Base-by-base conservation (phyloP, 176 grass and related monocot genomes). In the Leersia perrieri region DNA sequence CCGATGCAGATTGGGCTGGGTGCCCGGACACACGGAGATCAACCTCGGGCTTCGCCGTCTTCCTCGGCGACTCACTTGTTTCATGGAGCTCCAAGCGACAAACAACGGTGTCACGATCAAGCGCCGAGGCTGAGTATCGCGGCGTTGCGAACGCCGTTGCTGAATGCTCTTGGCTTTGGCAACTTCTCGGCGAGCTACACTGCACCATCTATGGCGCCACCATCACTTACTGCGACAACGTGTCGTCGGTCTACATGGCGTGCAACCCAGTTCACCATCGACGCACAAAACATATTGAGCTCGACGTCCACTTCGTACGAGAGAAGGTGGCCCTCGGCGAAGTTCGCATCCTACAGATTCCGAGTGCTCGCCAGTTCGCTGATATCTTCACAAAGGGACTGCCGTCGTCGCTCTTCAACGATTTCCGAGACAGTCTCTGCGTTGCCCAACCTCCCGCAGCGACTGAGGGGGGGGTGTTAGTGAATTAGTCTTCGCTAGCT, bases 201-300 rank as follows among this genome's bases (percentile, higher is more conserved):
- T 38, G 40, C 30, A 11, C 35, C 1, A 11, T 26, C 1, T 3
- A 6, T 9, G 49, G 11, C 4, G 25, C 58, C 5, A 78, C 57
- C 16, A 36, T 63, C 5, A 20, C 65, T 3, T 42, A 25, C 7
- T 36, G 38, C 11, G 22, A 66, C 33, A 79, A 79, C 32, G 11
- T 66, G 1, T 64, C 26, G 30, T 27, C 49, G 2, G 65, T 79
- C 10, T 63, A 79, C 3, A 65, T 79, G 8, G 29, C 20, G 16
- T 11, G 20, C 0, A 28, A 66, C 28, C 75, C 7, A 7, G 11
- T 79, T 10, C 65, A 64, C 28, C 75, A 79, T 25, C 25, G 42
- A 15, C 28, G 33, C 11, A 79, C 60, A 2, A 79, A 79, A 4
- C 75, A 79, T 18, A 78, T 79, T 14, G 58, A 79, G 31, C 25